phyloP scores from a whole-genome alignment of 2,329 filamentous ascomycete genomes.

The Calonectria hongkongensis region DNA sequence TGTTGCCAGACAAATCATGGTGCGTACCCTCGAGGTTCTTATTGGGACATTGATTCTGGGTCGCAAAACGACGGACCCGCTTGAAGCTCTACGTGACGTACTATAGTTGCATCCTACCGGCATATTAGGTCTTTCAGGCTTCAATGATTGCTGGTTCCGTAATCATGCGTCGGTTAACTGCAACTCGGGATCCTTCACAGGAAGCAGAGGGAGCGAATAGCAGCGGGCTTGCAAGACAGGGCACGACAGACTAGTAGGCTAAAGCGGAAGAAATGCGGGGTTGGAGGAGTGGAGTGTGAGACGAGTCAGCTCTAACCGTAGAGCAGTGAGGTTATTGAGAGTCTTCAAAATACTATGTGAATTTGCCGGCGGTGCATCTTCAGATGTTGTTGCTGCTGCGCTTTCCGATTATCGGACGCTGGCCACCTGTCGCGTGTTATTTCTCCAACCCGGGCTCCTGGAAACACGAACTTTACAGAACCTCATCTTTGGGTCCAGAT shows the following conservation, averaged over 20 bases:
- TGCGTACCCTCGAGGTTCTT: conserved; percentile 18
- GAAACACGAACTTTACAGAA: not conserved
- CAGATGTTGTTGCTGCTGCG: not conserved
- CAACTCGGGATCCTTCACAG: not conserved
- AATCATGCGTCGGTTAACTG: not conserved
- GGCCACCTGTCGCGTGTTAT: not conserved
- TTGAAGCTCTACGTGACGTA: conserved; percentile 15
- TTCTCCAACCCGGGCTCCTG: not conserved
- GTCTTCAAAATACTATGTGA: not conserved
- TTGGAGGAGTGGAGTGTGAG: conserved; percentile 17
- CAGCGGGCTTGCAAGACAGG: not conserved
- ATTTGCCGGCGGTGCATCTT: not conserved
- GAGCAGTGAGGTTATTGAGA: not conserved
- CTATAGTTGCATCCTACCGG: not conserved
- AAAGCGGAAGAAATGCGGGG: conserved; percentile 14
- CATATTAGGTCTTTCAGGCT: not conserved
- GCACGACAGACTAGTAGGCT: not conserved
- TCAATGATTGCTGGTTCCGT: conserved; percentile 1
- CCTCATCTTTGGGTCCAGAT: not conserved
- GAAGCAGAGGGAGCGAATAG: not conserved
- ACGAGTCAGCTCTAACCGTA: not conserved
- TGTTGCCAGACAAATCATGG: conserved; percentile 2
- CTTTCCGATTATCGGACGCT: too few relatives aligned
- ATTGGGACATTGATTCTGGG: not conserved
- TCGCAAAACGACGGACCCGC: conserved; percentile 1